phyloP scores from a whole-genome alignment of 108 stramenopile species.

The Cyclotella sp. region DNA sequence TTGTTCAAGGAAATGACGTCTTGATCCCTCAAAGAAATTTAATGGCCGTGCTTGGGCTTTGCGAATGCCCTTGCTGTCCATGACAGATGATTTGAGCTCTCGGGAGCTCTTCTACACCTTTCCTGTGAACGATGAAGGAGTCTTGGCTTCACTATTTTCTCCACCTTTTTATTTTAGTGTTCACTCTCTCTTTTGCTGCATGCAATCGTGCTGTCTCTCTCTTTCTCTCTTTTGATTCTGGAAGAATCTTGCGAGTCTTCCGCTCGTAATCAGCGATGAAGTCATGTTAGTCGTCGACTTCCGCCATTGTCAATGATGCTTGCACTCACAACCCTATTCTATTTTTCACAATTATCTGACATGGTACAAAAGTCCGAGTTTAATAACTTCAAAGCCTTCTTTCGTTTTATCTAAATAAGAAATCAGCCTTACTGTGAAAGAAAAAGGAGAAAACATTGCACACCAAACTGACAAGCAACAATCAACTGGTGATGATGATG shows the following conservation, averaged over 20 bases:
- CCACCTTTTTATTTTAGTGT: constrained; percentile 16
- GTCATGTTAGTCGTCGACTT: constrained; percentile 12
- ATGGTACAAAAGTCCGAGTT: background rate
- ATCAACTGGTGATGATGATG: too few species aligned
- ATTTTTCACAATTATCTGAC: background rate
- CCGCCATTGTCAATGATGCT: background rate
- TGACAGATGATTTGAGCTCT: background rate
- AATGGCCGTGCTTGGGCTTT: constrained; percentile 22
- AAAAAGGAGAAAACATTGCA: too few species aligned
- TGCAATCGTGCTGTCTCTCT: constrained; percentile 21
- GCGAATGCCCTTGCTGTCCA: background rate
- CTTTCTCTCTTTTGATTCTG: constrained; percentile 35
- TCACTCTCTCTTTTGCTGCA: constrained; percentile 31
- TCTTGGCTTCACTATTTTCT: background rate
- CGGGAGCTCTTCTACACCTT: constrained; percentile 1
- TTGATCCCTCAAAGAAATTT: constrained; percentile 2
- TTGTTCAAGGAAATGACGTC: constrained; percentile 8
- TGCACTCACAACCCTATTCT: background rate
- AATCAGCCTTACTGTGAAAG: too few species aligned
- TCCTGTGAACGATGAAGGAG: background rate
- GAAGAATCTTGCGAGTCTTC: constrained; percentile 46
- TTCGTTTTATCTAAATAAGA: too few species aligned
- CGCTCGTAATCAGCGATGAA: constrained; percentile 42
- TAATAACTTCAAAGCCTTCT: background rate
- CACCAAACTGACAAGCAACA: too few species aligned